A percentile compares a stretch with the other conserved stretches of the same genome.
These are phyloP conservation scores for Starmerella stigmatis DNA, from an alignment of 805 yeast species.

Conservation along the genomic window DNA sequence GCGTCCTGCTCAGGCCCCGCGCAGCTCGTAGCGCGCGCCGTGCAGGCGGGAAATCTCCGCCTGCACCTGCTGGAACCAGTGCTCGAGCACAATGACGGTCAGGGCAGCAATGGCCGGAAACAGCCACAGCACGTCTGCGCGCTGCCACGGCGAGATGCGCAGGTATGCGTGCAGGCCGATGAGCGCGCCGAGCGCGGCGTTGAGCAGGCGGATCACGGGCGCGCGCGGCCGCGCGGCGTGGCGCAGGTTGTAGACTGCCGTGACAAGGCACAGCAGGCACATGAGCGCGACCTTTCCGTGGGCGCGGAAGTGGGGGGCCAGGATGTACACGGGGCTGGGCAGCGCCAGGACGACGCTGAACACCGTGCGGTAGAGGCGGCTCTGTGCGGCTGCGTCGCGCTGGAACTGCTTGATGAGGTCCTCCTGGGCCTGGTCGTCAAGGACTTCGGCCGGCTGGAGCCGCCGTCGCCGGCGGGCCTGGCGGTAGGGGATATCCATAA, in stretches of 20 bases:
- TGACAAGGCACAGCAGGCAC: conserved; percentile 23
- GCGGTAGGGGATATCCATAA: conserved; percentile 14
- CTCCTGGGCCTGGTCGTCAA: conserved; percentile 29
- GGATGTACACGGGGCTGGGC: conserved; percentile 29
- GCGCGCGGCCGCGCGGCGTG: conserved; percentile 3
- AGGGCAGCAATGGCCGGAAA: conserved; percentile 26
- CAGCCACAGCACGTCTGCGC: conserved; percentile 29
- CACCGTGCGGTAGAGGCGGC: conserved; percentile 21
- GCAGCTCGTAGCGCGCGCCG: conserved; percentile 22
- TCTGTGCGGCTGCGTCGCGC: conserved; percentile 23
- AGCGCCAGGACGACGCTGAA: conserved; percentile 26
- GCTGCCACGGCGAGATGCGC: conserved; percentile 15
- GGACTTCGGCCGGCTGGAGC: conserved; percentile 13
- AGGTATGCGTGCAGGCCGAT: conserved; percentile 21
- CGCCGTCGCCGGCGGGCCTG: conserved; percentile 17
- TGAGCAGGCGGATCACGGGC: conserved; percentile 13
- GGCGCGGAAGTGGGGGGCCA: conserved; percentile 26
- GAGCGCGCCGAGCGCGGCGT: conserved; percentile 21
- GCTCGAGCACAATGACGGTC: conserved; percentile 22
- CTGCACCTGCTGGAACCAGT: conserved; percentile 27
- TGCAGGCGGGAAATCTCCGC: conserved; percentile 17
- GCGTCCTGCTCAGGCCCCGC: conserved; percentile 24
- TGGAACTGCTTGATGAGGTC: conserved; percentile 24
- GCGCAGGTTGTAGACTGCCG: conserved; percentile 22
- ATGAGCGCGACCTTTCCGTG: conserved; percentile 26